phyloP scores from a whole-genome alignment of 2,329 filamentous ascomycete genomes.

The Raffaelea arxii region DNA sequence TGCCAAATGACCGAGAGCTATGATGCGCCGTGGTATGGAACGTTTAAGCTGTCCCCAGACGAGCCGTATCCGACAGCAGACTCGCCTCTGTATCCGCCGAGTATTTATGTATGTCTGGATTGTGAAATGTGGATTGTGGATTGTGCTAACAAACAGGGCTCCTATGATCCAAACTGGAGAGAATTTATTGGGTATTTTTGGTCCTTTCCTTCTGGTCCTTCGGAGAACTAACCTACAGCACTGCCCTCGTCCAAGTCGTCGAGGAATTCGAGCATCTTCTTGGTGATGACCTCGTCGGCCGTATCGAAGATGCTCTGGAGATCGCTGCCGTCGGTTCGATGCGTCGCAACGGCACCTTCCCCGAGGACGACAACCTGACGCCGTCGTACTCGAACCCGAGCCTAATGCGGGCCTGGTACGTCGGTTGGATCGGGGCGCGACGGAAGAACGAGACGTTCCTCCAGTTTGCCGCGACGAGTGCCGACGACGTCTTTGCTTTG shows the following conservation, averaged over 20 bases:
- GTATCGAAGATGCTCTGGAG: constrained; percentile 26
- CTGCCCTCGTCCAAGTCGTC: constrained; percentile 24
- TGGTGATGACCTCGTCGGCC: constrained; percentile 19
- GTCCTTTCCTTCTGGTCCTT: background rate
- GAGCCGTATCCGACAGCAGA: constrained; percentile 26
- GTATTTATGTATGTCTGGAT: constrained; percentile 20
- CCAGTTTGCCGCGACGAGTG: constrained; percentile 26
- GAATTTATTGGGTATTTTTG: background rate
- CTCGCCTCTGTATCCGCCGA: constrained; percentile 21
- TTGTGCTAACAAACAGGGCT: background rate
- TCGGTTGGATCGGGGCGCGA: constrained; percentile 30
- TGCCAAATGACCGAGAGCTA: constrained; percentile 19
- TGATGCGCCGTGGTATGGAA: constrained; percentile 30
- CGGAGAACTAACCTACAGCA: constrained; percentile 8
- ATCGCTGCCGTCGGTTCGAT: constrained; percentile 27
- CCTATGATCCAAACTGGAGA: background rate
- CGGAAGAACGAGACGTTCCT: constrained; percentile 25
- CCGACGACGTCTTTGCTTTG: constrained; percentile 18
- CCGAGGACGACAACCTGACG: constrained; percentile 26
- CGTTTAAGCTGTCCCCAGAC: constrained; percentile 29
- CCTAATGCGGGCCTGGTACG: constrained; percentile 28
- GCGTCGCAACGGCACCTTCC: constrained; percentile 29
- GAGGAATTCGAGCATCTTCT: constrained; percentile 24
- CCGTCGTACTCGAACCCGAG: constrained; percentile 27
- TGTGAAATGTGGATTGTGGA: background rate